phyloP scores from a whole-genome alignment of 2,329 filamentous ascomycete species.

The Aspergillus aculeatinus region DNA sequence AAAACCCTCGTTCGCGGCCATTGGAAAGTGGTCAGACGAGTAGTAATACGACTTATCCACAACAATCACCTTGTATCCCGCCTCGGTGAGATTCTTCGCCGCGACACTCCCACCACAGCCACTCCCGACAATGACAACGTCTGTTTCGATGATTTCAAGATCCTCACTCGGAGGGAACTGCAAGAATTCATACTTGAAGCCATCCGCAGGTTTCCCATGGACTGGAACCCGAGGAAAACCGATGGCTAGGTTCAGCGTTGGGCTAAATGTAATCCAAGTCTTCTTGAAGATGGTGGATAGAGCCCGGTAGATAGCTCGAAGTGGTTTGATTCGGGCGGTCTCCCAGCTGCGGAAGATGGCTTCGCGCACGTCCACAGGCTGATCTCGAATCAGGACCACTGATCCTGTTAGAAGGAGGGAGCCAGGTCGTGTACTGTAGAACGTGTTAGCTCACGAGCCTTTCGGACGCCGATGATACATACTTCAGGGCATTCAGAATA shows the following conservation, averaged over 20 bases:
- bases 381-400: conserved; percentile 53
- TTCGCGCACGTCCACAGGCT: conserved; percentile 56
- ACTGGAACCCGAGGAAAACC: conserved; percentile 56
- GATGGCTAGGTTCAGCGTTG: conserved; percentile 51
- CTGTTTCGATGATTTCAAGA: conserved; percentile 67
- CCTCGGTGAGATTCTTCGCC: conserved; percentile 77
- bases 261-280: conserved; percentile 54
- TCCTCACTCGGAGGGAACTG: conserved; percentile 55
- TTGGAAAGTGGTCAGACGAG: conserved; percentile 69
- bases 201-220: conserved; percentile 52
- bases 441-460: background rate
- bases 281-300: conserved; percentile 52
- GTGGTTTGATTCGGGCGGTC: conserved; percentile 51
- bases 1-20: conserved; percentile 62
- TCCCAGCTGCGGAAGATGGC: conserved; percentile 55
- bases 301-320: conserved; percentile 52
- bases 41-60: conserved; percentile 82
- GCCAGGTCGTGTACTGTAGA: conserved; percentile 53
- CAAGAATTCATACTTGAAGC: conserved; percentile 57
- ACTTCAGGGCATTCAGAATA: conserved; percentile 56
- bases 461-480: conserved; percentile 22
- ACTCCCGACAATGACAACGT: conserved; percentile 82
- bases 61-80: conserved; percentile 72
- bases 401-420: conserved; percentile 59
- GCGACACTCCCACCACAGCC: conserved; percentile 81